Evolutionary conservation across 2,329 filamentous ascomycete genomes (phyloP).

Genomic region (Sporothrix phasma): DNA sequence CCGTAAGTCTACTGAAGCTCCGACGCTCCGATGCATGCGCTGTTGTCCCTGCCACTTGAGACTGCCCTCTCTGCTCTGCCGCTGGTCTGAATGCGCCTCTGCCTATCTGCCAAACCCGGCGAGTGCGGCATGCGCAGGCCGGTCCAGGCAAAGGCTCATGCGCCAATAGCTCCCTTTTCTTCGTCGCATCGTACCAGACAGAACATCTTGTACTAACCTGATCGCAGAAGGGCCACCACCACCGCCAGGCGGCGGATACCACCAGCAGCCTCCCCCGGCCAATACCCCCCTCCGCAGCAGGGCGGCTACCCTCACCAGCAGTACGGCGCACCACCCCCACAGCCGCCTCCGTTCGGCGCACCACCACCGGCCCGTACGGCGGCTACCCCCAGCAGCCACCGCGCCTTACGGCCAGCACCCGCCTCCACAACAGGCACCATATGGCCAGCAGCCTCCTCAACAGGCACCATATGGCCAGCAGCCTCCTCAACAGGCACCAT

Average conservation of each 20-base stretch:
- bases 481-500: conserved; percentile 23
- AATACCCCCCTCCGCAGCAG: conserved; percentile 23
- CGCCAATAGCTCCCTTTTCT: background rate
- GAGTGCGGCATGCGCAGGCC: background rate
- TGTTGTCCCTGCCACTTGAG: background rate
- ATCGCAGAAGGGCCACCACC: conserved; percentile 16
- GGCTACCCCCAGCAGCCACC: conserved; percentile 19
- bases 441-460: conserved; percentile 21
- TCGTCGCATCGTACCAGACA: background rate
- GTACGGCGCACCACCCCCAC: conserved; percentile 22
- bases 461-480: conserved; percentile 23
- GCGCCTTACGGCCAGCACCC: conserved; percentile 10
- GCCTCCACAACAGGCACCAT: conserved; percentile 20
- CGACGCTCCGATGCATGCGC: background rate
- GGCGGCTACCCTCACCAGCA: conserved; percentile 24
- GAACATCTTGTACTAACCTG: background rate
- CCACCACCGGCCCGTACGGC: conserved; percentile 18
- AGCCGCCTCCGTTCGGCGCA: conserved; percentile 24
- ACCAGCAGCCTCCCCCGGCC: conserved; percentile 15
- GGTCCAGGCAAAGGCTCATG: background rate
- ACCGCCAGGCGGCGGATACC: conserved; percentile 14
- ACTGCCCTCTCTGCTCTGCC: background rate
- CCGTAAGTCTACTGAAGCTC: conserved; percentile 23
- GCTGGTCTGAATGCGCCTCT: background rate
- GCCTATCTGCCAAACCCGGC: background rate